Evolutionary conservation across 306 rosid species (phyloP), one percentile per base, ranked within the genome.

Genomic region (Spatholobus suberectus): DNA sequence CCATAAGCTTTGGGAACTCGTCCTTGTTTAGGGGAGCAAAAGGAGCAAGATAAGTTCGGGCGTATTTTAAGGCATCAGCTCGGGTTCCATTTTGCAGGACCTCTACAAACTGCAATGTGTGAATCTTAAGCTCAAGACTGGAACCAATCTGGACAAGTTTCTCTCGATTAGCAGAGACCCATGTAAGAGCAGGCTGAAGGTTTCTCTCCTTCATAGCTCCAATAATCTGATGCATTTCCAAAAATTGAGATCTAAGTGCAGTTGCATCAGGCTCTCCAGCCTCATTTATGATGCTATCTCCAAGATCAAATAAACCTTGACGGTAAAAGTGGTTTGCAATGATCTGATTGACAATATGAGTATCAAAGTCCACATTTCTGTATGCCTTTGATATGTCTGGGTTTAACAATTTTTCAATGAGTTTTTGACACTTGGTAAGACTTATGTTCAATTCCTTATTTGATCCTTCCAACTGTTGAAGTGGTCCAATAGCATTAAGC

Each of bases 1-100:
- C 92, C 98, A 92, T 92, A 82, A 94, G 97, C 94, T 94, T 92
- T 84, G 83, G 85, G 85, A 94, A 86, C 84, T 92, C 97, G 35
- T 83, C 91, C 92, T 79, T 87, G 90, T 89, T 82, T 84, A 81
- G 73, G 67, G 89, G 75, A 82, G 91, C 92, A 70, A 90, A 92
- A 43, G 89, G 95, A 77, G 90, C 85, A 75, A 92, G 92, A 89
- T 82, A 82, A 44, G 91, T 86, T 83, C 85, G 87, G 83, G 95
- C 92, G 74, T 90, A 94, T 59, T 73, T 57, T 52, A 94, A 86
- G 27, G 97, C 97, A 79, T 91, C 93, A 13, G 86, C 75, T 87
- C 12, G 92, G 49, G 79, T 84, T 78, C 91, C 94, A 52, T 84
- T 86, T 82, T 80, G 89, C 78, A 92, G 57, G 73, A 94, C 84